These are phyloP conservation scores for Aspergillus pseudoviridinutans DNA, from an alignment of 2,329 filamentous ascomycete genomes.

Conservation along the genomic window DNA sequence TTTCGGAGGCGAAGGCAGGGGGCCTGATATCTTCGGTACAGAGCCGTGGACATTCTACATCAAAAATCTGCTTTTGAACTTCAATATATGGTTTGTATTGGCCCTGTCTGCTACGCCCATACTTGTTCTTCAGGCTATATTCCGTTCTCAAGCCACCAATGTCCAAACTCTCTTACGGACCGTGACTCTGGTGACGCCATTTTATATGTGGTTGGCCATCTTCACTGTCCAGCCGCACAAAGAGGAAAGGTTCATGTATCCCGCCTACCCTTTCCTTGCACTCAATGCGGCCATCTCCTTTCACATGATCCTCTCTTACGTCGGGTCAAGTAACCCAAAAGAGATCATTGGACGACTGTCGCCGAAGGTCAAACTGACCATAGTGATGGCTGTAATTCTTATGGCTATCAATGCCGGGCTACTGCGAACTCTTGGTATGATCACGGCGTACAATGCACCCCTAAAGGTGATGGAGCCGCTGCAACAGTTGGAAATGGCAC, in stretches of 20 bases:
- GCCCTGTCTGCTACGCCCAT: slow-evolving; percentile 72
- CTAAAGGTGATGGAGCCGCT: slow-evolving; percentile 56
- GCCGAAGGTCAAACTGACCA: slow-evolving; percentile 65
- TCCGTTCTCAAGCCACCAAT: slow-evolving; percentile 58
- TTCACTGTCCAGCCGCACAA: slow-evolving; percentile 95
- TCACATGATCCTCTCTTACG: slow-evolving; percentile 71
- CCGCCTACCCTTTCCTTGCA: slow-evolving; percentile 83
- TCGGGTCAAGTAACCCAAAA: slow-evolving; percentile 67
- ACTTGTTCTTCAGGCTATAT: slow-evolving; percentile 66
- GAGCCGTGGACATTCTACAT: slow-evolving; percentile 98
- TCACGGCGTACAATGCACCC: slow-evolving; percentile 80
- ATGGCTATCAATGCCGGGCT: slow-evolving; percentile 63
- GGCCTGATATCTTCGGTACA: slow-evolving; percentile 89
- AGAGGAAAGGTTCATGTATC: slow-evolving; percentile 98
- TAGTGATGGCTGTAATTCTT: slow-evolving; percentile 59
- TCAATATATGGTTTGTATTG: slow-evolving; percentile 88
- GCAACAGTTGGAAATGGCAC: slow-evolving; percentile 49
- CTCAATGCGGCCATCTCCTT: slow-evolving; percentile 82
- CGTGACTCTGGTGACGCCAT: slow-evolving; percentile 73
- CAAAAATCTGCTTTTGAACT: slow-evolving; percentile 86
- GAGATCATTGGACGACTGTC: slow-evolving; percentile 69
- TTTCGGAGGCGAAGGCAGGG: slow-evolving; percentile 70
- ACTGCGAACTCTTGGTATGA: slow-evolving; percentile 70
- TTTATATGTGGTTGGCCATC: slow-evolving; percentile 91
- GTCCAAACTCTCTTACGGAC: slow-evolving; percentile 70